Evolutionary conservation across 2,329 filamentous ascomycete species (phyloP).

Genomic region (Cordyceps sp.): DNA sequence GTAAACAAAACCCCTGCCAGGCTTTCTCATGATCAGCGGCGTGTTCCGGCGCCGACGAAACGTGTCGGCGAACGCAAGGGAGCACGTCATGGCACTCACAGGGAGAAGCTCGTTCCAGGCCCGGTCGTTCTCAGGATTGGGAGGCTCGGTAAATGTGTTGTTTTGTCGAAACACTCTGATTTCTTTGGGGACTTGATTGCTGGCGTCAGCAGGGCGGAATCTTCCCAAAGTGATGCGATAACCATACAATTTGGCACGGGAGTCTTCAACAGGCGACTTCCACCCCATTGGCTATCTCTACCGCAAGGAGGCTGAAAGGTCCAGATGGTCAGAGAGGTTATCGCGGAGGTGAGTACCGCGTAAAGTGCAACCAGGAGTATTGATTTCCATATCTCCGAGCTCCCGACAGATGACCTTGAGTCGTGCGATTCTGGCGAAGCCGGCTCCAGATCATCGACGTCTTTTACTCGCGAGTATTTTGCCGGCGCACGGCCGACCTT

Average conservation of each 20-base stretch:
- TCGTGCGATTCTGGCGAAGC: not conserved
- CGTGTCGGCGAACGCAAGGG: not conserved
- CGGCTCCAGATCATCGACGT: not conserved
- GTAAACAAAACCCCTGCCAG: conserved; percentile 2
- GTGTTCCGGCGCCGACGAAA: too few species aligned
- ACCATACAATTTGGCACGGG: not conserved
- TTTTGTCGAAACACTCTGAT: conserved; percentile 1
- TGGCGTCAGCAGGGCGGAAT: not conserved
- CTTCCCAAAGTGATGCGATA: not conserved
- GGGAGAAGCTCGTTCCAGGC: conserved; percentile 2
- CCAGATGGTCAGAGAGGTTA: not conserved
- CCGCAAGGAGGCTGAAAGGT: not conserved
- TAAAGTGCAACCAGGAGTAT: not conserved
- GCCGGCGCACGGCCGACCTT: not conserved
- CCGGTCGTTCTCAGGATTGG: not conserved
- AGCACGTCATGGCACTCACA: not conserved
- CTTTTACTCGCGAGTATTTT: conserved; percentile 1
- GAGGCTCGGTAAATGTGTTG: not conserved
- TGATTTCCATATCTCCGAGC: not conserved
- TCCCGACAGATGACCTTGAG: not conserved
- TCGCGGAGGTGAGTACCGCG: not conserved
- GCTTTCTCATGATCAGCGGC: not conserved
- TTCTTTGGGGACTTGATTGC: not conserved
- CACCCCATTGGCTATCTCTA: not conserved
- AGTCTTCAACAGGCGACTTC: not conserved